Percentiles rank a stretch among this genome's conserved stretches.
Conservation (phyloP, 2,329 filamentous ascomycete genomes). For the Mariannaea elegans region DNA sequence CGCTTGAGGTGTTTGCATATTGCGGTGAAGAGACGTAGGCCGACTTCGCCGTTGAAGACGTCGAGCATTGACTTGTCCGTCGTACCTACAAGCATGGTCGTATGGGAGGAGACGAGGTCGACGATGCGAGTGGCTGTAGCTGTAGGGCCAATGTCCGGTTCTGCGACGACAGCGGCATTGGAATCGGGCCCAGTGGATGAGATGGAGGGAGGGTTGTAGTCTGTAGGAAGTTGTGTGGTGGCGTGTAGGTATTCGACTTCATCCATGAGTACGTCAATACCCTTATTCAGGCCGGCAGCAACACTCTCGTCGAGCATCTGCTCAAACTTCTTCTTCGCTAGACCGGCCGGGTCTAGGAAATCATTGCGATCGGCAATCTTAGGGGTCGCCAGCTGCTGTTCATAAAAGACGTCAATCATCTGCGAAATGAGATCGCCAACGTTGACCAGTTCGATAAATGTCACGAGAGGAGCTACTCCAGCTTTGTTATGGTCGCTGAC, state of each 20-base stretch:
- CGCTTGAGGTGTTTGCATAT: conserved; percentile 98
- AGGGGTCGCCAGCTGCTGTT: conserved; percentile 86
- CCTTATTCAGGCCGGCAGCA: conserved; percentile 93
- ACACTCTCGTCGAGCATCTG: conserved; percentile 98
- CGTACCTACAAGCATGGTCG: conserved; percentile 89
- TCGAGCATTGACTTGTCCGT: conserved; percentile 98
- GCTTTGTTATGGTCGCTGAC: conserved; percentile 74
- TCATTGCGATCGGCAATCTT: conserved; percentile 92
- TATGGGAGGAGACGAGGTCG: conserved; percentile 87
- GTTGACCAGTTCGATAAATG: conserved; percentile 96
- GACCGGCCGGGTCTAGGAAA: conserved; percentile 88
- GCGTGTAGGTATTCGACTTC: conserved; percentile 96
- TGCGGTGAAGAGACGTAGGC: conserved; percentile 87
- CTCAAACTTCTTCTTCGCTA: conserved; percentile 98
- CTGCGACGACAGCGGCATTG: conserved; percentile 35
- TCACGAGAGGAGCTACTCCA: conserved; percentile 90
- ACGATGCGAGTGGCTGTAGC: conserved; percentile 82
- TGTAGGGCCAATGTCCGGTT: conserved; percentile 71
- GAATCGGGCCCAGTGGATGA: conserved; percentile 26
- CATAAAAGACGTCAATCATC: conserved; percentile 99
- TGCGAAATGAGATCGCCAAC: conserved; percentile 97
- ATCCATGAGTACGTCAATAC: conserved; percentile 97
- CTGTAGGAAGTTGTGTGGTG: conserved; percentile 83
- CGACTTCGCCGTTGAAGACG: conserved; percentile 98
- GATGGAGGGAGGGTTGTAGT: conserved; percentile 78